Conservation (phyloP, 352 stramenopile species). For the Globisporangium takayamanum region DNA sequence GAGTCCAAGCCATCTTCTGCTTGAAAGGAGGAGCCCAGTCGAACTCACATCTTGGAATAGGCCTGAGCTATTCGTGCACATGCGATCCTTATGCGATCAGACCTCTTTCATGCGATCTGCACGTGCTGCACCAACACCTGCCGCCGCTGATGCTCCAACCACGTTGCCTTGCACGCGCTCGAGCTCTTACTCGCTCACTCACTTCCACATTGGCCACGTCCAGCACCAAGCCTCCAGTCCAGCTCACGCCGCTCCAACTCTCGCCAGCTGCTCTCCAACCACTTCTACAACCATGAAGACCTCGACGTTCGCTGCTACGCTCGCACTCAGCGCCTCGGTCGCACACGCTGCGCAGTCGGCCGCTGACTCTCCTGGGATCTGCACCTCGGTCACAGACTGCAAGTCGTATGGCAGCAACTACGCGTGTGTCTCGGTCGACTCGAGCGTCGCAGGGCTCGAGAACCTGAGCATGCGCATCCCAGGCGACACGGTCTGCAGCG, state of each 20-base stretch:
- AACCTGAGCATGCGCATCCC: slow-evolving; percentile 69
- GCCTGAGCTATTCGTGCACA: no score
- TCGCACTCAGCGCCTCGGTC: slow-evolving; percentile 5
- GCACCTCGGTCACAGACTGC: slow-evolving; percentile 44
- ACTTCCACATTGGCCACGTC: not conserved
- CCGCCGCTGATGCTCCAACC: no score
- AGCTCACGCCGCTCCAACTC: not conserved
- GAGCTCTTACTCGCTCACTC: not conserved
- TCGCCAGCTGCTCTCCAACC: not conserved
- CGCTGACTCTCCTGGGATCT: slow-evolving; percentile 47
- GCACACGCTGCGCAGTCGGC: slow-evolving; percentile 20
- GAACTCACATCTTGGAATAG: no score
- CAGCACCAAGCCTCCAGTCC: slow-evolving; percentile 1
- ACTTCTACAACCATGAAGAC: slow-evolving; percentile 10
- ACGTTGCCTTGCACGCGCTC: no score
- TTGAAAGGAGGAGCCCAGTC: no score
- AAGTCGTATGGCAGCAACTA: slow-evolving; percentile 45
- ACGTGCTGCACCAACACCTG: no score
- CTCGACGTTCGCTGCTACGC: slow-evolving; percentile 7
- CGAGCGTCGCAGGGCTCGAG: slow-evolving; percentile 44
- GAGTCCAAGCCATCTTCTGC: no score
- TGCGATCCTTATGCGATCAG: no score
- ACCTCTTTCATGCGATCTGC: no score
- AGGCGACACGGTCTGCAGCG: slow-evolving; percentile 43
- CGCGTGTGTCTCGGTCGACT: slow-evolving; percentile 65